These are phyloP conservation scores for Xylariaceae sp. DNA, from an alignment of 2,329 filamentous ascomycete genomes.

Conservation along the genomic window DNA sequence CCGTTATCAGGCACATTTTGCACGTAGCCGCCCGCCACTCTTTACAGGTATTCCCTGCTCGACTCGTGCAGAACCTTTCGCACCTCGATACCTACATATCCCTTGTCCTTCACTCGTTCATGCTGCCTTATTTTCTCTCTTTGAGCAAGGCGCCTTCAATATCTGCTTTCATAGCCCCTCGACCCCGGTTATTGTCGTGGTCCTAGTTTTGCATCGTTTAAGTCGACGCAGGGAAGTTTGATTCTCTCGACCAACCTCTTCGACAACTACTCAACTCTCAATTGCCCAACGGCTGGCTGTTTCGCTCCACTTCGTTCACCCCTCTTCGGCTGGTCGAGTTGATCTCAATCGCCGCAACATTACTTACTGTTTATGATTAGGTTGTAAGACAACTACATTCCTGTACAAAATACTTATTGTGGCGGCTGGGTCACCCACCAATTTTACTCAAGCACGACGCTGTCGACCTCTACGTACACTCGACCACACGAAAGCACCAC, in stretches of 20 bases:
- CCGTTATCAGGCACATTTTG: slow-evolving; percentile 13
- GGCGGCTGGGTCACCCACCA: background rate
- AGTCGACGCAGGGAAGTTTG: background rate
- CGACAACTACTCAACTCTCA: slow-evolving; percentile 1
- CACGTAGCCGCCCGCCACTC: slow-evolving; percentile 20
- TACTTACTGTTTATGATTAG: slow-evolving; percentile 17
- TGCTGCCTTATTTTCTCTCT: slow-evolving; percentile 15
- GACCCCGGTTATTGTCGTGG: background rate
- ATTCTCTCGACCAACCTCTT: slow-evolving; percentile 8
- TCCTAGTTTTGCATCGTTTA: background rate
- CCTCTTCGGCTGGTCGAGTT: slow-evolving; percentile 32
- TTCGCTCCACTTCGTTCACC: slow-evolving; percentile 29
- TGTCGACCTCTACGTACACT: background rate
- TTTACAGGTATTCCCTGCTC: slow-evolving; percentile 15
- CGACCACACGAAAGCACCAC: background rate
- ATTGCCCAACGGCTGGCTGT: slow-evolving; percentile 37
- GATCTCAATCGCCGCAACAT: slow-evolving; percentile 28
- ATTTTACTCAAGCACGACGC: background rate
- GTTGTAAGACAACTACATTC: slow-evolving; percentile 17
- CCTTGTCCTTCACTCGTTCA: slow-evolving; percentile 19
- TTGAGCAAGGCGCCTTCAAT: background rate
- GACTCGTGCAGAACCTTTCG: background rate
- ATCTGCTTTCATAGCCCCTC: slow-evolving; percentile 3
- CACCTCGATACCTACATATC: slow-evolving; percentile 10
- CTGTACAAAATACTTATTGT: slow-evolving; percentile 4